Evolutionary conservation across 495 filamentous ascomycete species (phyloP), one percentile per base, ranked within the genome.

Genomic region (Filosporella fistucella): DNA sequence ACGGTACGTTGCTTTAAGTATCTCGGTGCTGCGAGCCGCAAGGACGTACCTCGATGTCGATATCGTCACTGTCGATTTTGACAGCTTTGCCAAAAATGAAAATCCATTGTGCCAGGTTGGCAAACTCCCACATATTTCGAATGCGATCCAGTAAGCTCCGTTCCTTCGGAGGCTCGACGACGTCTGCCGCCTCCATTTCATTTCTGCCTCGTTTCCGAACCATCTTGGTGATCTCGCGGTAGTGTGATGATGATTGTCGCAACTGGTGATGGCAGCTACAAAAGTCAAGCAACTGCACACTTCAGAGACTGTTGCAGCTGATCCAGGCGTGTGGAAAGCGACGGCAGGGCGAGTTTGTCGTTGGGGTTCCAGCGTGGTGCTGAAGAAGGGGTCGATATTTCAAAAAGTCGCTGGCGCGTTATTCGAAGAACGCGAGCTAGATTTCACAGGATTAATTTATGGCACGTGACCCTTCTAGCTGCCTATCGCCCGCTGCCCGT

Each of bases 71-170:
- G 60, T 91, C 86, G 48, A 95, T 85, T 67, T 91, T 94, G 65
- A 94, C 82, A 34, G 84, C 80, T 54, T 84, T 81, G 22, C 90
- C 90, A 67, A 98, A 98, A 43, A 89, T 77, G 56, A 81, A 81
- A 44, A 96, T 85, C 70, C 88, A 98, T 66, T 98, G 93, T 70
- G 85, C 89, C 4, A 98, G 74, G 61, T 89, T 90, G 37, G 93
- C 88, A 66, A 98, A 96, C 64, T 96, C 86, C 90, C 93, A 96
- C 69, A 82, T 84, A 63, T 86, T 93, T 39, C 91, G 75, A 48
- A 98, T 74, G 52, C 74, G 80, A 37, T 84, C 68, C 18, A 95
- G 74, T 45, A 82, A 52, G 40, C 67, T 69, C 36, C 63, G 61
- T 53, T 80, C 73, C 52, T 79, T 66, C 4, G 71, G 64, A 57